Conservation (phyloP, 768 basidiomycete species). For the Suillus plorans region DNA sequence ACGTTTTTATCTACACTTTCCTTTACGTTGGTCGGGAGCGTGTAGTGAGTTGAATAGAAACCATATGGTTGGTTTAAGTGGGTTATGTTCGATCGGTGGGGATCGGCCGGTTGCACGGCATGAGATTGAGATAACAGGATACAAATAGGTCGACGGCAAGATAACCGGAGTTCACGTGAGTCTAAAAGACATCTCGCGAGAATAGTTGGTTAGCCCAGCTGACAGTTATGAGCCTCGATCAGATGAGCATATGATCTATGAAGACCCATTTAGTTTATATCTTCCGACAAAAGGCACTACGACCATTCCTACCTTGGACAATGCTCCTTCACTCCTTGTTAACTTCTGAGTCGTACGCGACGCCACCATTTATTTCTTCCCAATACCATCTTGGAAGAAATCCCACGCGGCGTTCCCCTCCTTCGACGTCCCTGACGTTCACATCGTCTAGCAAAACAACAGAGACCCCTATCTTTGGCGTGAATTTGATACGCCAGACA, state of each 20-base stretch:
- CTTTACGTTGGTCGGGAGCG: slow-evolving; percentile 1
- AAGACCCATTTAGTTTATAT: slow-evolving; percentile 19
- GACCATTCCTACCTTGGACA: slow-evolving; percentile 2
- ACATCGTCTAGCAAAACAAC: slow-evolving; percentile 45
- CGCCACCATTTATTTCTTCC: slow-evolving; percentile 23
- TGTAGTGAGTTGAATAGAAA: not conserved
- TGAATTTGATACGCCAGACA: slow-evolving; percentile 75
- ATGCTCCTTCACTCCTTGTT: slow-evolving; percentile 4
- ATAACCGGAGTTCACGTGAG: slow-evolving; percentile 26
- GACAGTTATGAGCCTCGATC: slow-evolving; percentile 12
- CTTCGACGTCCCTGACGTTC: slow-evolving; percentile 57
- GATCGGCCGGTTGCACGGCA: not conserved
- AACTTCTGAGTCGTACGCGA: slow-evolving; percentile 6
- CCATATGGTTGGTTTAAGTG: not conserved
- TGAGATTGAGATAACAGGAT: slow-evolving; percentile 1
- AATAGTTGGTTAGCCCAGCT: slow-evolving; percentile 3
- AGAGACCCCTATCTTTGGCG: slow-evolving; percentile 57
- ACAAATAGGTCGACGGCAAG: not conserved
- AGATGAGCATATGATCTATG: slow-evolving; percentile 15
- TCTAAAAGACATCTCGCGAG: slow-evolving; percentile 11
- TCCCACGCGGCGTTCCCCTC: slow-evolving; percentile 74
- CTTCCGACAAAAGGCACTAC: slow-evolving; percentile 21
- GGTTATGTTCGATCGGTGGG: not conserved
- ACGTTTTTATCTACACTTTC: slow-evolving; percentile 4
- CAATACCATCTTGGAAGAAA: slow-evolving; percentile 77